phyloP scores from a whole-genome alignment of 805 yeast genomes.

The Candida silvatica region DNA sequence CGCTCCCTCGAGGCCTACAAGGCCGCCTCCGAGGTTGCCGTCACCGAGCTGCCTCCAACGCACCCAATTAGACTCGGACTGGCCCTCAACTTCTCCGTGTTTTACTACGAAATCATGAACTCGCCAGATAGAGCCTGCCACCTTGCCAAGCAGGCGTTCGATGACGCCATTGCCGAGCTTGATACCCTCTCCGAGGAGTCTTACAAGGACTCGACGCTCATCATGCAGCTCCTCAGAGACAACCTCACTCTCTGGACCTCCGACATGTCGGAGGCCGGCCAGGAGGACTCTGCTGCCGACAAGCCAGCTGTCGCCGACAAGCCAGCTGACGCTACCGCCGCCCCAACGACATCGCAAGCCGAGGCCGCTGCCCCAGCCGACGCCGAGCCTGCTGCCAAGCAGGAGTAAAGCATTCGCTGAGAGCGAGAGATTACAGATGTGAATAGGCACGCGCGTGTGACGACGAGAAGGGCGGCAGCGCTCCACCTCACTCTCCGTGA shows the following conservation, averaged over 20 bases:
- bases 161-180: conserved; percentile 97
- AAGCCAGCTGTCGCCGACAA: conserved; percentile 20
- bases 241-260: conserved; percentile 97
- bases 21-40: conserved; percentile 94
- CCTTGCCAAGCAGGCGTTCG: conserved; percentile 97
- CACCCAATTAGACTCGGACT: conserved; percentile 97
- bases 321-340: conserved; percentile 8
- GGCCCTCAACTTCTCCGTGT: conserved; percentile 95
- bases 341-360: background rate
- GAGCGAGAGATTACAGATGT: background rate
- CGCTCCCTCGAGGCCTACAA: conserved; percentile 90
- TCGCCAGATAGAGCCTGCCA: conserved; percentile 99
- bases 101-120: conserved; percentile 96
- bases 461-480: too few species aligned
- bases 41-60: conserved; percentile 94
- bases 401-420: conserved; percentile 5
- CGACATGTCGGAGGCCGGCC: conserved; percentile 80
- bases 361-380: background rate
- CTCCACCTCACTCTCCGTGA: background rate
- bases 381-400: conserved; percentile 6
- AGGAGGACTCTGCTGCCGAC: conserved; percentile 40
- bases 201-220: conserved; percentile 96
- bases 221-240: conserved; percentile 98
- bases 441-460: background rate
- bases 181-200: conserved; percentile 97